Evolutionary conservation across 495 filamentous ascomycete genomes (phyloP).

Genomic region (Hypoxylon crocopeplum): DNA sequence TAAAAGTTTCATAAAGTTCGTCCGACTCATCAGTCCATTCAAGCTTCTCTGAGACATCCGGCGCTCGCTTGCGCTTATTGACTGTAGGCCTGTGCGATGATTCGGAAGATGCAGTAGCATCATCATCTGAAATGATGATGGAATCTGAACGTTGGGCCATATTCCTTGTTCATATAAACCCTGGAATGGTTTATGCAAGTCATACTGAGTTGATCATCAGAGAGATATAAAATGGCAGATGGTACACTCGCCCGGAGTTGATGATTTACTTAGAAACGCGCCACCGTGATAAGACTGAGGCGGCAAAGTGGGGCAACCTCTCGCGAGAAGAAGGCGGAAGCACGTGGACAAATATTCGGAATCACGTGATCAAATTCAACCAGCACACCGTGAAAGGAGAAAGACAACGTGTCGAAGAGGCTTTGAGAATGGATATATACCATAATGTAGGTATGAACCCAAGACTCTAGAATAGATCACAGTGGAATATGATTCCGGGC

Average conservation of each 20-base stretch:
- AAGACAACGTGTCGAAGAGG: no score
- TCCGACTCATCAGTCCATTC: constrained; percentile 37
- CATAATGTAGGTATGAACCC: no score
- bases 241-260: no score
- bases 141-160: constrained; percentile 25
- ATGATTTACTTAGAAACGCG: not conserved
- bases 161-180: not conserved
- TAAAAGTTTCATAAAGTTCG: constrained; percentile 16
- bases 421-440: no score
- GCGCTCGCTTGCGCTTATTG: constrained; percentile 30
- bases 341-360: no score
- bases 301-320: no score
- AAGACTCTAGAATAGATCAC: no score
- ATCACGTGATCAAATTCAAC: no score
- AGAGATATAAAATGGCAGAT: not conserved
- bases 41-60: constrained; percentile 9
- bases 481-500: not conserved
- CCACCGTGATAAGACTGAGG: no score
- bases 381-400: no score
- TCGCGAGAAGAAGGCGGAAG: no score
- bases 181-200: not conserved
- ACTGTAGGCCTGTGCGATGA: constrained; percentile 13
- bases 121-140: constrained; percentile 38
- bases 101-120: constrained; percentile 30
- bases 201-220: not conserved